phyloP scores from a whole-genome alignment of 2,329 filamentous ascomycete genomes.

The Aspergillus quadrilineatus region DNA sequence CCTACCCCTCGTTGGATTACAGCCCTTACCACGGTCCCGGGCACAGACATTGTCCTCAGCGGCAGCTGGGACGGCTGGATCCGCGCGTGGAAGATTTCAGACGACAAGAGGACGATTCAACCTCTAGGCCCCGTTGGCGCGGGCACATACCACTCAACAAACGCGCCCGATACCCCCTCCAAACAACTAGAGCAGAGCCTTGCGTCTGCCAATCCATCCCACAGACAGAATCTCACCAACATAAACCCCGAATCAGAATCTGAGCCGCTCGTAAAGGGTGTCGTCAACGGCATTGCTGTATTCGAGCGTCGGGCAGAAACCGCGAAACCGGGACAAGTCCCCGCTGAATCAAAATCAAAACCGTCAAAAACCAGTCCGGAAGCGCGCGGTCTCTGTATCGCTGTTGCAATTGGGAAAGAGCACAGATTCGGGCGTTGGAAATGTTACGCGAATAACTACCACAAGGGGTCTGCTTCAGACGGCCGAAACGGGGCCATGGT shows the following conservation, averaged over 20 bases:
- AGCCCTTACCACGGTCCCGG: conserved; percentile 79
- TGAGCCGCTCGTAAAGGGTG: conserved; percentile 60
- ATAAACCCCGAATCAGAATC: conserved; percentile 21
- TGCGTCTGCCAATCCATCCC: conserved; percentile 22
- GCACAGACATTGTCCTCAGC: conserved; percentile 83
- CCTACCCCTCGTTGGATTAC: conserved; percentile 83
- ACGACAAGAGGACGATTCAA: conserved; percentile 78
- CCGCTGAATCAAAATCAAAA: conserved; percentile 25
- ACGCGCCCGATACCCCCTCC: conserved; percentile 29
- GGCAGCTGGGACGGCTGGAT: conserved; percentile 94
- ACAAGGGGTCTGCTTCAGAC: conserved; percentile 32
- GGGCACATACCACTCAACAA: conserved; percentile 14
- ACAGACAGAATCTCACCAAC: conserved; percentile 18
- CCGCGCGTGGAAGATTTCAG: conserved; percentile 77
- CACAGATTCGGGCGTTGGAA: conserved; percentile 84
- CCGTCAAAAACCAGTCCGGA: conserved; percentile 23
- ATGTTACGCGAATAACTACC: conserved; percentile 41
- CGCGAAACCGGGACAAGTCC: conserved; percentile 23
- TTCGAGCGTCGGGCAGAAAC: conserved; percentile 69
- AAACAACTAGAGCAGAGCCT: conserved; percentile 36
- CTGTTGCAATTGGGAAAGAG: conserved; percentile 84
- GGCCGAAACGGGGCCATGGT: conserved; percentile 83
- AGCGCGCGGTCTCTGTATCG: conserved; percentile 68
- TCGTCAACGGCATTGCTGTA: conserved; percentile 84
- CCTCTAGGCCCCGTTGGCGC: conserved; percentile 65